Conservation (phyloP, 2,329 filamentous ascomycete genomes). For the Colletotrichum sp. region DNA sequence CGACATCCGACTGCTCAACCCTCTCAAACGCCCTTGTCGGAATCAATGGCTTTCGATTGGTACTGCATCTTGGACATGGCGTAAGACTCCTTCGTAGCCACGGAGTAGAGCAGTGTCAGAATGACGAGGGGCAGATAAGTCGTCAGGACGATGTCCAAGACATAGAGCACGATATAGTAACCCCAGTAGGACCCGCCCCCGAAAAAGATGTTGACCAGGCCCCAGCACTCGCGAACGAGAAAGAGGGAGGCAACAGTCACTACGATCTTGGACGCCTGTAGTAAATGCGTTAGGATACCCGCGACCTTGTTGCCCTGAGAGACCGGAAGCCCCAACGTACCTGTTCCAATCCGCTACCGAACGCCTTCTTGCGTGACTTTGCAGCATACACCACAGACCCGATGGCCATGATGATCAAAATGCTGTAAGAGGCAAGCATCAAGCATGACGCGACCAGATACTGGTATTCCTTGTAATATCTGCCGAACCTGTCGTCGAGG, state of each 20-base stretch:
- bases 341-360: not conserved
- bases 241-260: not conserved
- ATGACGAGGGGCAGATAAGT: not conserved
- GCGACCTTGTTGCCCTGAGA: not conserved
- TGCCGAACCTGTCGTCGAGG: not conserved
- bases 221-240: not conserved
- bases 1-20: rapidly evolving
- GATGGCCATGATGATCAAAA: not conserved
- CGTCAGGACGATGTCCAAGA: not conserved
- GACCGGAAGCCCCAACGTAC: not conserved
- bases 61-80: not conserved
- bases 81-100: not conserved
- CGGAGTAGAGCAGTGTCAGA: not conserved
- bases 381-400: not conserved
- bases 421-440: not conserved
- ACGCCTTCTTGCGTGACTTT: not conserved
- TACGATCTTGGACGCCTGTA: not conserved
- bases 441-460: not conserved
- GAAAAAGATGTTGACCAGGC: not conserved
- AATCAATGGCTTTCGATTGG: not conserved
- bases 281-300: not conserved
- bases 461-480: too few species aligned
- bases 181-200: rapidly evolving
- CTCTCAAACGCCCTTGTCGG: not conserved
- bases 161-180: too few species aligned